Evolutionary conservation across 805 yeast species (phyloP), one percentile per base, ranked within the genome.

Genomic region (Candida germanica): DNA sequence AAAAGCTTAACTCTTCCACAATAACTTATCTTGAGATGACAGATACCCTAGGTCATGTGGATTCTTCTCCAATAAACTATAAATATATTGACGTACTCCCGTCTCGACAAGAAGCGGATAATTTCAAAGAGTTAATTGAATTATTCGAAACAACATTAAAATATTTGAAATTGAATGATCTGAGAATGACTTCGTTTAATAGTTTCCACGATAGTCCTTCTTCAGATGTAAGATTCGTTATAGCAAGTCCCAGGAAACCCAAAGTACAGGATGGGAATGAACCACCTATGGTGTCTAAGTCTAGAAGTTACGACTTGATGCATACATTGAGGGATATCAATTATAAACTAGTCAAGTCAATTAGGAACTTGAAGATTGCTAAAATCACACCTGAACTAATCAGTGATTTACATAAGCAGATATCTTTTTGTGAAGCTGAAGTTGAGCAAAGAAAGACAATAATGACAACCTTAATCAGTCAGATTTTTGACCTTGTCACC

Each of bases 281-380:
- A 21, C 39, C 29, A 13, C 19, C 35, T 5, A 39, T 20, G 3
- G 9, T n/a, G 19, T 18, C 27, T 12, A 13, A 15, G 8, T 15
- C 9, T 7, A 3, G 26, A 7, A 6, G 10, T 7, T 47, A 49
- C 1, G 51, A 49, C 23, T 40, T 44, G 14, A 51, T 63, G 54
- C 40, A 47, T 23, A 38, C 50, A 5, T 50, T 66, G 8, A 48
- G 67, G 22, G 69, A 66, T 14, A 34, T 64, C 15, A 67, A 67
- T 40, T 62, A 65, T 46, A 58, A 58, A 25, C 46, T 68, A 9
- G 64, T 66, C 7, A 45, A 58, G 23, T 59, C 58, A 1, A 61
- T 68, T 17, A 48, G 71, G 13, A 46, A 55, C 6, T 49, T 67
- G 28, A 63, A 58, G 33, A 38, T 65, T 13, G 58, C 71, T 23